Percentiles rank a stretch among this genome's conserved stretches.
Conservation (phyloP, 2,329 filamentous ascomycete genomes). For the Scytalidium lignicola region DNA sequence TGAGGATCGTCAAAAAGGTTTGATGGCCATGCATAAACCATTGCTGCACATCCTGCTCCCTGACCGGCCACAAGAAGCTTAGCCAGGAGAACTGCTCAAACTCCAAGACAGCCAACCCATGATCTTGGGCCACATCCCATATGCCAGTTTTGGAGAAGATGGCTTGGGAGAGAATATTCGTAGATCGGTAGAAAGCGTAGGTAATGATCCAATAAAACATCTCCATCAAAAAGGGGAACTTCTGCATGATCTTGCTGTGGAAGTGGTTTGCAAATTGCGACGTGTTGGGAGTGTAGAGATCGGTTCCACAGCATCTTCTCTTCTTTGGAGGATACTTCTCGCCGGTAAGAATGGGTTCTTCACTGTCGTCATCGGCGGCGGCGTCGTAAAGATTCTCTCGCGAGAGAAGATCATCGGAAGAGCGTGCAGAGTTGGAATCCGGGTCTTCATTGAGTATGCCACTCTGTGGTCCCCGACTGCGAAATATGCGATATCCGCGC, state of each 20-base stretch:
- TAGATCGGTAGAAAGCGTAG: slow-evolving; percentile 26
- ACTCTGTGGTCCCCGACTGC: slow-evolving; percentile 8
- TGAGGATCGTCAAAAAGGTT: slow-evolving; percentile 47
- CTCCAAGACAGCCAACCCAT: slow-evolving; percentile 49
- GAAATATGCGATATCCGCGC: slow-evolving; percentile 20
- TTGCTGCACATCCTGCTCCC: slow-evolving; percentile 47
- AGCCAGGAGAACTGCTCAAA: slow-evolving; percentile 47
- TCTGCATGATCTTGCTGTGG: slow-evolving; percentile 59
- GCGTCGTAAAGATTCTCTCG: slow-evolving; percentile 20
- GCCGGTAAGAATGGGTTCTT: slow-evolving; percentile 13
- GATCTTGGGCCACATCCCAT: slow-evolving; percentile 50
- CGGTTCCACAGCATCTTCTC: slow-evolving; percentile 43
- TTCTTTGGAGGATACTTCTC: slow-evolving; percentile 39
- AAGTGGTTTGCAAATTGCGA: slow-evolving; percentile 54
- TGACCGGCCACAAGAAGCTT: slow-evolving; percentile 46
- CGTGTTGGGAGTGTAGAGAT: slow-evolving; percentile 51
- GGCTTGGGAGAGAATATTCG: slow-evolving; percentile 22
- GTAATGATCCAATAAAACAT: slow-evolving; percentile 64
- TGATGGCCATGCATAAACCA: slow-evolving; percentile 53
- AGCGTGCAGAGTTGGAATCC: slow-evolving; percentile 18
- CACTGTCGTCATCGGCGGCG: slow-evolving; percentile 8
- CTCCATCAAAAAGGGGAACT: slow-evolving; percentile 60
- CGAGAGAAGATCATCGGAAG: slow-evolving; percentile 24
- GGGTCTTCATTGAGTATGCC: slow-evolving; percentile 20
- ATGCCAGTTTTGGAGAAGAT: slow-evolving; percentile 36